phyloP scores from a whole-genome alignment of 2,329 filamentous ascomycete species.

The Gnomoniopsis sp. region DNA sequence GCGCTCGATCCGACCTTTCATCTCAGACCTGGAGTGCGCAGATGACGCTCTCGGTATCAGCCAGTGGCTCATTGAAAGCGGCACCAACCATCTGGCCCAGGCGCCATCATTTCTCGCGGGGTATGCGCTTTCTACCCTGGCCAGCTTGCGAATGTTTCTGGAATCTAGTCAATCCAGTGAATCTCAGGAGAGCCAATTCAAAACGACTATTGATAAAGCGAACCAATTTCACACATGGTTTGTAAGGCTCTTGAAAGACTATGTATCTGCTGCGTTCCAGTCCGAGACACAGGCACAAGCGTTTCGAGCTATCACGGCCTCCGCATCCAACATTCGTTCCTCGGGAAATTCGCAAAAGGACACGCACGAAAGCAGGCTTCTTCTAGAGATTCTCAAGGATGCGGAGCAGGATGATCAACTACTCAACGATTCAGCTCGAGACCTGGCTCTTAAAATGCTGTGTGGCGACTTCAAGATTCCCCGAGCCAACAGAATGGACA shows the following conservation, averaged over 20 bases:
- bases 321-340: slow-evolving; percentile 64
- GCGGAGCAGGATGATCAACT: slow-evolving; percentile 59
- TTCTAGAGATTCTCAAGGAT: slow-evolving; percentile 78
- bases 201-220: slow-evolving; percentile 71
- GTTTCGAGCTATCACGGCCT: slow-evolving; percentile 65
- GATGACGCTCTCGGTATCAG: slow-evolving; percentile 86
- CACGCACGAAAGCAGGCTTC: slow-evolving; percentile 73
- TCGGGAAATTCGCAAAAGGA: slow-evolving; percentile 67
- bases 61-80: slow-evolving; percentile 74
- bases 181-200: slow-evolving; percentile 81
- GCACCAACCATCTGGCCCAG: slow-evolving; percentile 59
- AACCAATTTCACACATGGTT: slow-evolving; percentile 78
- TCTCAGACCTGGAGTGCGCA: slow-evolving; percentile 81
- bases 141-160: slow-evolving; percentile 74
- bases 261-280: slow-evolving; percentile 51
- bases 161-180: slow-evolving; percentile 72
- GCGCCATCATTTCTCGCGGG: slow-evolving; percentile 77
- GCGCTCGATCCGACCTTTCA: slow-evolving; percentile 71
- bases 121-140: slow-evolving; percentile 72
- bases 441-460: slow-evolving; percentile 68
- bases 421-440: slow-evolving; percentile 66
- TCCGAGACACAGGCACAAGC: slow-evolving; percentile 47
- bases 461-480: slow-evolving; percentile 71
- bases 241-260: slow-evolving; percentile 61
- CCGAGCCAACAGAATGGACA: slow-evolving; percentile 55